Evolutionary conservation across 805 yeast genomes (phyloP), one percentile per base, ranked within the genome.

Genomic region (Hanseniaspora singularis): DNA sequence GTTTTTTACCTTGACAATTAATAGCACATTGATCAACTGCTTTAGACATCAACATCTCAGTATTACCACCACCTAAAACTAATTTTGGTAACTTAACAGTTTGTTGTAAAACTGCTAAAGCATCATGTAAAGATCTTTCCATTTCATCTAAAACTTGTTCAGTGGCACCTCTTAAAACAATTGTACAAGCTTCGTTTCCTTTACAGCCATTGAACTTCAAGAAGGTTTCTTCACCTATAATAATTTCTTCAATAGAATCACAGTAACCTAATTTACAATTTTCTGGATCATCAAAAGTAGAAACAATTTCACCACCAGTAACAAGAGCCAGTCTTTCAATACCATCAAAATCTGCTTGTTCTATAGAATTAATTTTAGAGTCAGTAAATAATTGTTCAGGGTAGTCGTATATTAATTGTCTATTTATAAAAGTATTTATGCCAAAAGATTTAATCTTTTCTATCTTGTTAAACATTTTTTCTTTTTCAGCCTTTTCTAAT

Each of bases 271-370:
- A 67, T 61, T 76, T 81, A 49, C 84, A 95, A 49, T 74, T 73
- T 46, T 83, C 94, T 22, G 97, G 95, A 54, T 79, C 72, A 61
- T 92, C 99, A 62, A 92, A 92, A 1, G 97, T 89, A 7, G 97
- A 87, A 1, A 80, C 95, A 45, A 92, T 96, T 70, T 92, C 97
- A 60, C 96, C 98, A 44, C 98, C 98, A 11, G 97, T 88, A 27
- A 87, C 98, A 33, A 89, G 70, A 2, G 98, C 95, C 54, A 92
- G 74, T 62, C 97, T 79, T 69, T 92, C 98, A 47, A 92, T 85
- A 58, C 97, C 99, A 59, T 85, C 97, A 57, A 92, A 92, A 64
- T 92, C 98, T 14, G 98, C 97, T 61, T 92, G 98, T 65, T 92
- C 98, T 53, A 92, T 86, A 19, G 96, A 79, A 64, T 85, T 88